A percentile compares a stretch with the other conserved stretches of the same genome.
Evolutionary conservation across 176 grass and related monocot species (phyloP).

Genomic region (Phragmites australis): DNA sequence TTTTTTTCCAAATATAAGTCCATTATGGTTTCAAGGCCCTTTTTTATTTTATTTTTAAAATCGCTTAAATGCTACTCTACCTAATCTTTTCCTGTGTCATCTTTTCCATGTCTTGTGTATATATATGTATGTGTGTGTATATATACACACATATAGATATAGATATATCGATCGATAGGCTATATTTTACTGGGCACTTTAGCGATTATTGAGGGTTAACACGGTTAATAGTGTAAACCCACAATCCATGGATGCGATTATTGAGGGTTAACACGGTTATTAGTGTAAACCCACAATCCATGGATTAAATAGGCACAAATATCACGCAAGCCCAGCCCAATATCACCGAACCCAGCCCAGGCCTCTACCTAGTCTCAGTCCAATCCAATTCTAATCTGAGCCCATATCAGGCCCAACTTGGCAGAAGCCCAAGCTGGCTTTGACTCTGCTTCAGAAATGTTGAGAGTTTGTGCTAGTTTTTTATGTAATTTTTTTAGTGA

Average conservation of each 20-base stretch:
- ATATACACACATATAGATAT: too few relatives aligned
- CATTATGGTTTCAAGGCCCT: too few relatives aligned
- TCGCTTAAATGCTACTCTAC: too few relatives aligned
- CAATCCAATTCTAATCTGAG: background rate
- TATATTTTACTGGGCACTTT: too few relatives aligned
- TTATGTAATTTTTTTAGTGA: too few relatives aligned
- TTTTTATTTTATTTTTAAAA: too few relatives aligned
- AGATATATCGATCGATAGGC: too few relatives aligned
- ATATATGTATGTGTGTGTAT: too few relatives aligned
- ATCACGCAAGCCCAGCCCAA: background rate
- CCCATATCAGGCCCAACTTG: background rate
- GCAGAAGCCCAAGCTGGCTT: background rate
- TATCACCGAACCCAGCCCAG: background rate
- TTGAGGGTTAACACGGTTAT: background rate
- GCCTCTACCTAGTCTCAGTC: background rate
- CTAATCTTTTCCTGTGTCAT: too few relatives aligned
- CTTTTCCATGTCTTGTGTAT: too few relatives aligned
- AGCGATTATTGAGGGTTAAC: too few relatives aligned
- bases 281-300: background rate
- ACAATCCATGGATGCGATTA: background rate
- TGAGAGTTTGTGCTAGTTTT: background rate
- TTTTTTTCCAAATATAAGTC: background rate
- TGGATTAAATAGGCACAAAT: background rate
- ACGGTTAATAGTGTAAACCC: too few relatives aligned
- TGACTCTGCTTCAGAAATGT: background rate